Evolutionary conservation across 495 filamentous ascomycete genomes (phyloP).

Genomic region (Daldinia decipiens): DNA sequence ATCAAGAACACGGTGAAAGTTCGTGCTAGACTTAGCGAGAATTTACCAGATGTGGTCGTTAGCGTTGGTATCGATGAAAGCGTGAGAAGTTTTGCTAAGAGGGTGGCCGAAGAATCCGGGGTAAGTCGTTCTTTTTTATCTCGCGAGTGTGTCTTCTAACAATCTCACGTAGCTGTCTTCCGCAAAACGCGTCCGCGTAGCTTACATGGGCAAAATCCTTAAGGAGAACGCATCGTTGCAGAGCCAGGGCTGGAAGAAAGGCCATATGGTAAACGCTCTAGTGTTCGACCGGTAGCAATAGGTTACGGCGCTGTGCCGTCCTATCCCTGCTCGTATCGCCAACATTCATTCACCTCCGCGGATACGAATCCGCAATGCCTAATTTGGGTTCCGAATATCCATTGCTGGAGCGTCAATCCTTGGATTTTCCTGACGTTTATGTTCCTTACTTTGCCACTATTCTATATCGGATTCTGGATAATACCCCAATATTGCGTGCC

Average conservation of each 20-base stretch:
- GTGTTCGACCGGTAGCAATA: conserved; percentile 66
- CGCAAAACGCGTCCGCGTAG: conserved; percentile 70
- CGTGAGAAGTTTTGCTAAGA: conserved; percentile 69
- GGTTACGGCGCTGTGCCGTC: conserved; percentile 5
- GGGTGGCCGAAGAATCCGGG: conserved; percentile 70
- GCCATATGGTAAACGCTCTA: conserved; percentile 81
- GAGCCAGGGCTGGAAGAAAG: conserved; percentile 79
- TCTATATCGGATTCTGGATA: conserved; percentile 40
- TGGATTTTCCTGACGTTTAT: background rate
- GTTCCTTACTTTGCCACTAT: conserved; percentile 28
- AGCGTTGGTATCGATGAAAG: conserved; percentile 68
- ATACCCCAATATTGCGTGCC: conserved; percentile 40
- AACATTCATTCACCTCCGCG: background rate
- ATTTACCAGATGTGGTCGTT: conserved; percentile 71
- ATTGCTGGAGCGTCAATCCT: conserved; percentile 5
- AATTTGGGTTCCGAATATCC: background rate
- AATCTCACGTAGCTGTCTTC: conserved; percentile 54
- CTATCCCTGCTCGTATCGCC: background rate
- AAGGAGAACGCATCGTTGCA: conserved; percentile 70
- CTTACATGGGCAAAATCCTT: conserved; percentile 82
- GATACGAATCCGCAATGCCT: background rate
- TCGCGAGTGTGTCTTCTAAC: conserved; percentile 33
- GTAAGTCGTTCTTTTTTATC: conserved; percentile 59
- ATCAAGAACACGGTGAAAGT: conserved; percentile 66
- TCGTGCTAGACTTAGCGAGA: conserved; percentile 75